phyloP scores from a whole-genome alignment of 2,329 filamentous ascomycete genomes.

The Pyrenochaeta sp. region DNA sequence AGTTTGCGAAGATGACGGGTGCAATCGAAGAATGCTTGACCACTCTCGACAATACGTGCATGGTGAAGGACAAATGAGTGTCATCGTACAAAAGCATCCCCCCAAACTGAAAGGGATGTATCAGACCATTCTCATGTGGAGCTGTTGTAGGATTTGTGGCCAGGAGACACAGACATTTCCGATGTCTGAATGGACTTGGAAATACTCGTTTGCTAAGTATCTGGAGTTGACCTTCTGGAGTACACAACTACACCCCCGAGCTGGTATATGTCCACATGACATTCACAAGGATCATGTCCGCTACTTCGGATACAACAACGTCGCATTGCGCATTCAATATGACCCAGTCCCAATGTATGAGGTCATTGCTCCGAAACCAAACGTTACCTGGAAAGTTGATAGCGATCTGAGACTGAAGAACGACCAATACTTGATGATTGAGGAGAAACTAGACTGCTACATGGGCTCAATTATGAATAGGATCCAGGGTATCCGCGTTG shows the following conservation, averaged over 20 bases:
- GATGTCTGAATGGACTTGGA: slow-evolving; percentile 96
- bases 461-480: slow-evolving; percentile 86
- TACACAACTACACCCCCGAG: slow-evolving; percentile 76
- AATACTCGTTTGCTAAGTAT: slow-evolving; percentile 98
- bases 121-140: slow-evolving; percentile 96
- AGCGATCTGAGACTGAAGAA: slow-evolving; percentile 93
- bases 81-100: slow-evolving; percentile 82
- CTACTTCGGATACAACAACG: slow-evolving; percentile 89
- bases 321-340: slow-evolving; percentile 88
- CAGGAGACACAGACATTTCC: slow-evolving; percentile 87
- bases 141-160: slow-evolving; percentile 89
- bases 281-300: slow-evolving; percentile 90
- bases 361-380: slow-evolving; percentile 87
- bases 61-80: slow-evolving; percentile 89
- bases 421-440: slow-evolving; percentile 81
- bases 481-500: slow-evolving; percentile 86
- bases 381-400: slow-evolving; percentile 97
- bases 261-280: slow-evolving; percentile 85
- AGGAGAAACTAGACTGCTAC: slow-evolving; percentile 84
- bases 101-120: slow-evolving; percentile 71
- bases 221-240: slow-evolving; percentile 98
- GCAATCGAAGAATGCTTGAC: slow-evolving; percentile 86
- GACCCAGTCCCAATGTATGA: slow-evolving; percentile 93
- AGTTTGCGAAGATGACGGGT: slow-evolving; percentile 83
- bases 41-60: slow-evolving; percentile 98